Evolutionary conservation across 2,329 filamentous ascomycete genomes (phyloP), one percentile per base, ranked within the genome.

Genomic region (Xylaria multiplex): DNA sequence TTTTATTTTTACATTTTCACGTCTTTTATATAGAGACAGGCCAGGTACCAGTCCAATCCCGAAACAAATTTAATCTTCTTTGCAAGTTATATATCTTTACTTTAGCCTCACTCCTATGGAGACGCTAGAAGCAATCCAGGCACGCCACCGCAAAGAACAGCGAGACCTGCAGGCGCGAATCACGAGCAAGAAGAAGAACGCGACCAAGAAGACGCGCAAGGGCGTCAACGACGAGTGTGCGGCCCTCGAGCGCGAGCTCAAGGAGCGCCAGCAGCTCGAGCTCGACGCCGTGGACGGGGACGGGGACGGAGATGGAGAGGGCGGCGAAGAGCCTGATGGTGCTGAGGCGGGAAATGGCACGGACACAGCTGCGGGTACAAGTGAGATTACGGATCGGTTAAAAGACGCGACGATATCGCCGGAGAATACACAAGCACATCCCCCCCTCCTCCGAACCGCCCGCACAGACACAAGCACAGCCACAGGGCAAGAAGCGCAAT

Each of bases 181-280:
- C 75, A 97, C 93, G 5, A 93, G 91, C 81, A 98, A 97, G 85
- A 99, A 97, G 85, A 98, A 97, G 84, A 91, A 92, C 72, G 94
- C 96, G 16, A 96, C 91, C 53, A 99, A 98, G 81, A 93, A 89
- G 88, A 94, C 85, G 72, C 88, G 82, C 74, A 93, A 91, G 77
- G 89, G 90, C 32, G 83, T 95, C 75, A 93, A 91, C 46, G 85
- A 91, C 59, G 92, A 95, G 76, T 93, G 92, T 71, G 90, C 90
- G 66, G 83, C 86, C 59, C 82, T 93, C 70, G 91, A 95, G 77
- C 82, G 86, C 7, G 80, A 87, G 62, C 76, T 92, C 48, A 88
- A 87, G 68, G 90, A 91, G 73, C 83, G 85, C 70, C 92, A 96
- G 62, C 85, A 83, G 11, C 82, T 81, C 4, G 91, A 93, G 76